Evolutionary conservation across 164 flowering plant genomes (phyloP).

Genomic region (Nymphaea thermarum): DNA sequence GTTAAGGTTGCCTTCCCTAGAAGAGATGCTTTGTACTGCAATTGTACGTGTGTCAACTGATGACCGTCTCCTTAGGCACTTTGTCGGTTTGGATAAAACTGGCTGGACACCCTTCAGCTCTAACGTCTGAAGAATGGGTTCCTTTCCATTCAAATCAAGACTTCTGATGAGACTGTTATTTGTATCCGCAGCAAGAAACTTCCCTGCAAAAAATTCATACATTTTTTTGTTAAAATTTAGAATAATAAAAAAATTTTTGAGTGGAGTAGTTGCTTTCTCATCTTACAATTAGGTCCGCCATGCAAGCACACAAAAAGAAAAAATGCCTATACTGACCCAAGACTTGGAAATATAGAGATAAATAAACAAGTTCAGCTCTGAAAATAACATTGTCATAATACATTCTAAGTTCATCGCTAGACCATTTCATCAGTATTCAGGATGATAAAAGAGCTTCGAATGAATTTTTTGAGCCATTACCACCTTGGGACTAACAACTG

Average conservation of each 20-base stretch:
- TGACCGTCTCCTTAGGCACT: slow-evolving; percentile 64
- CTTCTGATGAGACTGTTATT: slow-evolving; percentile 75
- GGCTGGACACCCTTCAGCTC: slow-evolving; percentile 88
- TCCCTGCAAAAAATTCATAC: slow-evolving; percentile 35
- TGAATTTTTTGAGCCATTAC: not conserved
- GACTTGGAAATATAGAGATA: too few species aligned
- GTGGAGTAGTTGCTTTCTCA: too few species aligned
- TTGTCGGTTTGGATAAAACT: slow-evolving; percentile 53
- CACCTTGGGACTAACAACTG: not conserved
- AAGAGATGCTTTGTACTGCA: slow-evolving; percentile 40
- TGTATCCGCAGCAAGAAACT: slow-evolving; percentile 70
- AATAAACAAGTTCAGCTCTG: too few species aligned
- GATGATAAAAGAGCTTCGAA: too few species aligned
- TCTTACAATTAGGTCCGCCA: too few species aligned
- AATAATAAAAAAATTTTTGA: too few species aligned
- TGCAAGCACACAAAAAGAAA: too few species aligned
- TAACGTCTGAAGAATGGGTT: slow-evolving; percentile 45
- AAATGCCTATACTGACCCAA: too few species aligned
- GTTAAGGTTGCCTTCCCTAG: slow-evolving; percentile 53
- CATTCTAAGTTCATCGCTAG: too few species aligned
- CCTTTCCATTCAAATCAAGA: slow-evolving; percentile 46
- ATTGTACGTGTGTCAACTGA: slow-evolving; percentile 43
- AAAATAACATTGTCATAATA: too few species aligned
- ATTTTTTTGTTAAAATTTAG: too few species aligned
- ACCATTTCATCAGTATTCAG: too few species aligned